Evolutionary conservation across 257 asterid genomes (phyloP).

Genomic region (Salvia miltiorrhiza): DNA sequence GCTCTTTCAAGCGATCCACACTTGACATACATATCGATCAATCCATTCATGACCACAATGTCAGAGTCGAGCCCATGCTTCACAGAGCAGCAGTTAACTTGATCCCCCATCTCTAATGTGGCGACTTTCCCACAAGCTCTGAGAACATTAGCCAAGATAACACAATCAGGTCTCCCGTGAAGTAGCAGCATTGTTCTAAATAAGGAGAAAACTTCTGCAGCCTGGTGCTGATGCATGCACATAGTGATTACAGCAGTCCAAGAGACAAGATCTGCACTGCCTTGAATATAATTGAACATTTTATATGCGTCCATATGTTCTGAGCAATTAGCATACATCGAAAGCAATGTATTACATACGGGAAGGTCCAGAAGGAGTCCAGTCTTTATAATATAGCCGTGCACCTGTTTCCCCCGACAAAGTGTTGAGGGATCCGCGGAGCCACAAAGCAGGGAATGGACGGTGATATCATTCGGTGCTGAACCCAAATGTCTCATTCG

Average conservation of each 20-base stretch:
- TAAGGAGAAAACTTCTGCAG: constrained; percentile 46
- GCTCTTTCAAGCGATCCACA: constrained; percentile 64
- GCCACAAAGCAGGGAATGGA: constrained; percentile 69
- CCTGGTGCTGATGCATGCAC: constrained; percentile 43
- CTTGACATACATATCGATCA: constrained; percentile 66
- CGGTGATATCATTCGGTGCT: constrained; percentile 54
- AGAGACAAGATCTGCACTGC: constrained; percentile 61
- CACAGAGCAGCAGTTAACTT: constrained; percentile 36
- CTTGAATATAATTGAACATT: constrained; percentile 40
- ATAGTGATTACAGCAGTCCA: constrained; percentile 68
- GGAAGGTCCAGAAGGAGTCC: constrained; percentile 47
- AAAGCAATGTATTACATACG: constrained; percentile 59
- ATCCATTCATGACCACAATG: constrained; percentile 47
- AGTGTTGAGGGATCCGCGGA: constrained; percentile 34
- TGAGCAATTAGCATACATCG: constrained; percentile 69
- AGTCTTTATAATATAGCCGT: constrained; percentile 46
- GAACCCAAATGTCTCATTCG: constrained; percentile 51
- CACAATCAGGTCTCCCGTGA: constrained; percentile 48
- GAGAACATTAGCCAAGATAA: constrained; percentile 44
- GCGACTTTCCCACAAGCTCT: constrained; percentile 59
- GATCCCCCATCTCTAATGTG: constrained; percentile 56
- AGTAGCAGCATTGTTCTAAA: constrained; percentile 47
- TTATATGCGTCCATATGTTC: constrained; percentile 39
- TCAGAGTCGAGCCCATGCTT: constrained; percentile 48
- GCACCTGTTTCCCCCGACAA: constrained; percentile 64